These are phyloP conservation scores for Diplocarpon rosae DNA, from an alignment of 2,329 filamentous ascomycete genomes.

Conservation along the genomic window DNA sequence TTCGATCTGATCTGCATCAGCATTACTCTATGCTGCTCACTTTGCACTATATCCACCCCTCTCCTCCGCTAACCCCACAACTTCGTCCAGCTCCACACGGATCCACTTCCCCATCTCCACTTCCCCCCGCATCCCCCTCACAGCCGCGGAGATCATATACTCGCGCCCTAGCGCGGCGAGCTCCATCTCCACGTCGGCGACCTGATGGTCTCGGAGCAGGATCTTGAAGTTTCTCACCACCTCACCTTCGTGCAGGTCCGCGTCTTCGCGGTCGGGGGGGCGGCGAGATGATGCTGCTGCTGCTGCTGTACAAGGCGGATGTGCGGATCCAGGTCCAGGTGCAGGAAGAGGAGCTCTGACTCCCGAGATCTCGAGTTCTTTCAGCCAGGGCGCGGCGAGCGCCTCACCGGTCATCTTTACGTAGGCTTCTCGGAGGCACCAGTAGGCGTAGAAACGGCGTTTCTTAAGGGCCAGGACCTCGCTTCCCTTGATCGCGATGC, in stretches of 20 bases:
- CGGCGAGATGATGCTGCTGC: too few species aligned
- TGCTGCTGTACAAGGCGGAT: too few species aligned
- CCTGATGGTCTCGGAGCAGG: constrained; percentile 15
- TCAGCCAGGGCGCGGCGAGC: constrained; percentile 61
- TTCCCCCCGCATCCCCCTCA: constrained; percentile 8
- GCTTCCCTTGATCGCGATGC: not conserved
- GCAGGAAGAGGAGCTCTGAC: constrained; percentile 31
- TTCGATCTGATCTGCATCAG: too few species aligned
- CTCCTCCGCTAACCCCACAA: constrained; percentile 17
- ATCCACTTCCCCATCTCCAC: constrained; percentile 11
- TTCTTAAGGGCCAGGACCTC: constrained; percentile 48
- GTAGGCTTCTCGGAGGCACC: constrained; percentile 71
- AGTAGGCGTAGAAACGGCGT: constrained; percentile 63
- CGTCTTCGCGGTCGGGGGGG: constrained; percentile 3
- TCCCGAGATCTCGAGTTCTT: constrained; percentile 55
- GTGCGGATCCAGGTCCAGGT: too few species aligned
- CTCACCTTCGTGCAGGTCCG: constrained; percentile 17
- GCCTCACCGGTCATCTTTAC: constrained; percentile 77
- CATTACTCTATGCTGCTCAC: too few species aligned
- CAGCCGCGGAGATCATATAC: constrained; percentile 24
- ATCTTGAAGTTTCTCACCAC: constrained; percentile 15
- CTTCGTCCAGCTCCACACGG: constrained; percentile 18
- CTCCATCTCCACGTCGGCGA: constrained; percentile 24
- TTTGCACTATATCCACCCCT: too few species aligned
- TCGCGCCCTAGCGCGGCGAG: constrained; percentile 19